Evolutionary conservation across 108 stramenopile species (phyloP), one percentile per base, ranked within the genome.

Genomic region (Nitzschia inconspicua): DNA sequence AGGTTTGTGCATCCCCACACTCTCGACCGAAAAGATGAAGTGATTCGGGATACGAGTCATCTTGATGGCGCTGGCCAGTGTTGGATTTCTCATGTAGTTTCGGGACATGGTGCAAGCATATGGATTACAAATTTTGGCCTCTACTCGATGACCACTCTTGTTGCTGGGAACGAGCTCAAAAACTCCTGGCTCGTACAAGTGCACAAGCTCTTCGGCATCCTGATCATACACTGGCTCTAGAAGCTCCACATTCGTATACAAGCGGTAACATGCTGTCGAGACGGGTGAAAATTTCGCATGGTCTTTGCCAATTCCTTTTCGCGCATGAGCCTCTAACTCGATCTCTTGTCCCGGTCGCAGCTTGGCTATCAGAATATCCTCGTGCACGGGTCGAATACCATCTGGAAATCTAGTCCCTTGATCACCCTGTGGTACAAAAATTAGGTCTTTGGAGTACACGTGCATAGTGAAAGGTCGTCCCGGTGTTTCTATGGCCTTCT

Each of bases 201-300:
- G 80, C 39, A 81, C 92, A 25, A 97, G 66, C 31, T 86, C 89
- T 48, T 93, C 84, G 7, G 96, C 96, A 36, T 85, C 67, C 8
- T 89, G 88, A 52, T 88, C 95, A 44, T 79, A 82, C 10, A 96
- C 75, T 2, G 75, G 70, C 31, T 79, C 69, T 24, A 81, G 13
- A 5, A 94, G 60, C 47, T 78, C 78, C 18, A 97, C 61, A 8
- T 76, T 65, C 3, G 95, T 91, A 74, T 86, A 72, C 22, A 98
- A 66, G 23, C 95, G 77, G 64, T 99, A 99, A 47, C 83, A 78
- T 14, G 97, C 98, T 14, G 98, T 99, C 1, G 95, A 93, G 10
- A 98, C 97, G 14, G 98, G 98, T 10, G 89, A 91, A 57, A 65
- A 99, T 67, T 99, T 99, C 40, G 98, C 97, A 75, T 99, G 98